Base-by-base conservation (phyloP, 2,329 filamentous ascomycete species). In the Akanthomyces dipterigenus region DNA sequence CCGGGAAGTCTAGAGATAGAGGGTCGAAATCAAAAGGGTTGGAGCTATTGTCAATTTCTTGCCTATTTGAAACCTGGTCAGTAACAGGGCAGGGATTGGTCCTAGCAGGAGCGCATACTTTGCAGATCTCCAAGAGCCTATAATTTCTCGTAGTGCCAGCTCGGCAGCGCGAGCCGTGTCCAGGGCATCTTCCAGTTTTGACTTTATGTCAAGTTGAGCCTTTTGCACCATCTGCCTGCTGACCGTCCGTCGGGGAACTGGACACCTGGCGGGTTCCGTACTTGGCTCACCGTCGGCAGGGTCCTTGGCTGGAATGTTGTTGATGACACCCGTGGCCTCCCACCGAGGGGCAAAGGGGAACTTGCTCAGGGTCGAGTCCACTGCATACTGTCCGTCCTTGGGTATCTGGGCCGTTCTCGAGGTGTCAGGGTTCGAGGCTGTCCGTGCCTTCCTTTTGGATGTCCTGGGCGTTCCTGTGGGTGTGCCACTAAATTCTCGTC, bases 101-200 rank as follows among this genome's bases (percentile, higher is more conserved):
- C 31, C 50, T 28, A 45, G 40, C 53, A 36, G 55, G 53, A 64
- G 76, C 83, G 75, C 85, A 68, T 80, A 93, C 90, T 88, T 91
- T 65, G 93, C 92, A 64, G 92, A 90, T 70, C 89, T 86, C 72
- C 93, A 83, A 63, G 89, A 93, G 68, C 88, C 87, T 60, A 96
- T 76, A 49, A 97, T 79, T 76, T 97, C 93, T 64, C 90, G 81
- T 67, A 97, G 75, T 7, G 93, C 92, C 71, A 97, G 76, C 75
- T 96, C 91, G 24, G 93, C 87, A 5, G 93, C 93, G 65, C 86
- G 85, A 22, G 88, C 88, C n/a, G 85, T 91, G 71, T 97, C 93
- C 67, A 84, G 75, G 42, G 90, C 88, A 68, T 92, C 90, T 50
- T 82, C 78, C 65, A 86, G 70, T 73, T 86, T 82, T 71, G 86